Evolutionary conservation across 192 early-diverging fungal species (phyloP).

Genomic region (Phycomyces nitens): DNA sequence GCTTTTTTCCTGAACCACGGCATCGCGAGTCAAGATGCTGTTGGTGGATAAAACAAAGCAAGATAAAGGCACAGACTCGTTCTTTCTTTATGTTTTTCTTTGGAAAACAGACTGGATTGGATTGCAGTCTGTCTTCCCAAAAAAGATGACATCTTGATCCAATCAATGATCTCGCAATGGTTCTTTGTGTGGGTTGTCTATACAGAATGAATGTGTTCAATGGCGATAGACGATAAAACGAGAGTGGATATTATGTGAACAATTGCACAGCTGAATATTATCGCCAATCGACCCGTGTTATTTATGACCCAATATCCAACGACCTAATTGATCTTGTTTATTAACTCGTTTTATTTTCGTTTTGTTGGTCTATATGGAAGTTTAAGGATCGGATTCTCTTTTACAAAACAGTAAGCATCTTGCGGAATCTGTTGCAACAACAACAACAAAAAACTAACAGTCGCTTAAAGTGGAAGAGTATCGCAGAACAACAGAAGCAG

Average conservation of each 20-base stretch:
- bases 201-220: neutral
- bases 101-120: too few relatives aligned
- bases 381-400: too few relatives aligned
- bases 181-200: too few relatives aligned
- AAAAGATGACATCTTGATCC: neutral
- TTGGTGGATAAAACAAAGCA: constrained; percentile 24
- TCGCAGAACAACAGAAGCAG: constrained; percentile 11
- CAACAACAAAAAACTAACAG: neutral
- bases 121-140: too few relatives aligned
- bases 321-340: too few relatives aligned
- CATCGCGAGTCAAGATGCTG: neutral
- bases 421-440: too few relatives aligned
- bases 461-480: constrained; percentile 25
- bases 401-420: too few relatives aligned
- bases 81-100: neutral
- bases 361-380: too few relatives aligned
- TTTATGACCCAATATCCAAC: too few relatives aligned
- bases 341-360: too few relatives aligned
- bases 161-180: neutral
- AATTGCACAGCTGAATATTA: neutral
- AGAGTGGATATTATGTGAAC: neutral
- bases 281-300: too few relatives aligned
- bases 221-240: neutral
- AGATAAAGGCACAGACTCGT: constrained; percentile 1
- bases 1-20: constrained; percentile 27